Evolutionary conservation across 225 moss, liverwort and hornwort genomes (phyloP).

Genomic region (Neckera pumila): DNA sequence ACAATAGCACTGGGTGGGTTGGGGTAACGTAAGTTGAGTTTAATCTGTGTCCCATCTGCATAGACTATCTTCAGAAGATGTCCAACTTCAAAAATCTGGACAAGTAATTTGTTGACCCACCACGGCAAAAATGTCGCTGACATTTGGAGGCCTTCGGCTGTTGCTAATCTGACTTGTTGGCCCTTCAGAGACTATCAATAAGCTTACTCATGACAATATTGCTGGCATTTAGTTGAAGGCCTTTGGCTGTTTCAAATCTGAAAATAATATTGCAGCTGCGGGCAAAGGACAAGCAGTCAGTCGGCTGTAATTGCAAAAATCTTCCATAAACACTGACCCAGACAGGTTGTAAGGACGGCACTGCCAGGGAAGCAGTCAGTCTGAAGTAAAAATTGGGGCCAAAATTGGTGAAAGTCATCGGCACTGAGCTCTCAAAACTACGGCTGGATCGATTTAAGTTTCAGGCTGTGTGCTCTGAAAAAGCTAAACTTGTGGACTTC

Average conservation of each 20-base stretch:
- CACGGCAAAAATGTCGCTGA: not conserved
- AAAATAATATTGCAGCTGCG: not conserved
- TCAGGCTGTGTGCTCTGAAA: not conserved
- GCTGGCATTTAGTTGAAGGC: not conserved
- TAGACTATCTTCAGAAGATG: not conserved
- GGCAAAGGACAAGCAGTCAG: not conserved
- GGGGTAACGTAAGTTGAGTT: too few species aligned
- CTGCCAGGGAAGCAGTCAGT: not conserved
- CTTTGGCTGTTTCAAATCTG: not conserved
- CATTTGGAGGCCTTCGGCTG: not conserved
- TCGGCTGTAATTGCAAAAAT: not conserved
- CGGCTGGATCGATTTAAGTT: not conserved
- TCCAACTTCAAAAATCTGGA: not conserved
- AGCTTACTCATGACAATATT: not conserved
- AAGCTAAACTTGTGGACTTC: not conserved
- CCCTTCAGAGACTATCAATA: not conserved
- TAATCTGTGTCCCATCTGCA: not conserved
- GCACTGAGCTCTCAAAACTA: too few species aligned
- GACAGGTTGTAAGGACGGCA: not conserved
- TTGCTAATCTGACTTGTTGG: not conserved
- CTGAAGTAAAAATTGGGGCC: not conserved
- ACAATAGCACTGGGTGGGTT: not conserved
- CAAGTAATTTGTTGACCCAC: not conserved
- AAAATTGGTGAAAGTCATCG: not conserved
- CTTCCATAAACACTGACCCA: not conserved